phyloP scores from a whole-genome alignment of 2,329 filamentous ascomycete species.

The Thermoascus crustaceus region DNA sequence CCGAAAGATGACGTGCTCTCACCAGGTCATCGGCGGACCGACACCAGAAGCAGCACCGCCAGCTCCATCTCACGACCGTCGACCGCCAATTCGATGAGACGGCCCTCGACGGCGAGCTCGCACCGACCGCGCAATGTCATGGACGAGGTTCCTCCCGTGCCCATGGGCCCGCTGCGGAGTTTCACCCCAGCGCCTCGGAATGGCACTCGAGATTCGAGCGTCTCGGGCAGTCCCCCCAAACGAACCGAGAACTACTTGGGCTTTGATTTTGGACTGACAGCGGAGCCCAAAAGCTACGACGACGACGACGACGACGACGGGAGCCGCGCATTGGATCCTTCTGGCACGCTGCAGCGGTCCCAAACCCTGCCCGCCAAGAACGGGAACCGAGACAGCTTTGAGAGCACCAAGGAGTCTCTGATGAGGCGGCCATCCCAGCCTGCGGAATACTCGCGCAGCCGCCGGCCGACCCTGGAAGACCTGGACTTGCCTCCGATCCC shows the following conservation, averaged over 20 bases:
- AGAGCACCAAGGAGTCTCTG: conserved; percentile 2
- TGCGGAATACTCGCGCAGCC: conserved; percentile 5
- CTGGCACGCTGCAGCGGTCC: conserved; percentile 6
- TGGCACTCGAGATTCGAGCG: conserved; percentile 16
- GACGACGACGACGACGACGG: too few species aligned
- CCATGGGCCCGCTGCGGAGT: conserved; percentile 18
- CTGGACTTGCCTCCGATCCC: not conserved
- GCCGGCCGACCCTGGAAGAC: conserved; percentile 2
- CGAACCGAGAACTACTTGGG: conserved; percentile 17
- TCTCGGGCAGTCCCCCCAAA: conserved; percentile 16
- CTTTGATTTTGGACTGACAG: conserved; percentile 23
- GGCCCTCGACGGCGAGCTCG: conserved; percentile 27
- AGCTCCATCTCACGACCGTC: conserved; percentile 17
- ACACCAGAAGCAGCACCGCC: not conserved
- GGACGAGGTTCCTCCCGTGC: conserved; percentile 27
- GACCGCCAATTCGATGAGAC: conserved; percentile 20
- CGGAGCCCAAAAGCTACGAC: conserved; percentile 7
- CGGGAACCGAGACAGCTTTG: not conserved
- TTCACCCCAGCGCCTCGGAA: conserved; percentile 14
- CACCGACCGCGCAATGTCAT: conserved; percentile 21
- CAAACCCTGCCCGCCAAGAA: conserved; percentile 8
- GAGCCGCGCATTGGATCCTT: not conserved
- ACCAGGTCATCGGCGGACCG: too few species aligned
- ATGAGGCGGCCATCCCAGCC: conserved; percentile 7
- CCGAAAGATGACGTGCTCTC: too few species aligned